Conservation (phyloP, 192 early-diverging fungal species). For the Spinellus fusiger region DNA sequence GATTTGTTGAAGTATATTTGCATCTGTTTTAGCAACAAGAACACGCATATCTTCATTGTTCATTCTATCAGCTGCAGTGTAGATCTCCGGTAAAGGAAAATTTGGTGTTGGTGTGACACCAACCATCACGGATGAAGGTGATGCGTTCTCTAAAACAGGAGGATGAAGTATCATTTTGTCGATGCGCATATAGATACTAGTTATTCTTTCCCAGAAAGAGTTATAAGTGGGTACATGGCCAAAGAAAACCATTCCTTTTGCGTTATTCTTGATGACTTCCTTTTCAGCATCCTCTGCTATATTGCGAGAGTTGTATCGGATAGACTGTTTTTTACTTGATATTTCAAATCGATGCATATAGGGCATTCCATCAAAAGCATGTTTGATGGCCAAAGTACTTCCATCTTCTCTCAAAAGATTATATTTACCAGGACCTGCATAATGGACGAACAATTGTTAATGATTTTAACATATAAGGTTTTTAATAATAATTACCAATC, state of each 20-base stretch:
- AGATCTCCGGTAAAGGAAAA: constrained; percentile 15
- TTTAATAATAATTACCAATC: constrained; percentile 23
- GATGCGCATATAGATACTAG: background rate
- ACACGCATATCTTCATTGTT: background rate
- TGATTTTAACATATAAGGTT: background rate
- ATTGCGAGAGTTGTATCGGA: constrained; percentile 22
- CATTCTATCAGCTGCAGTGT: background rate
- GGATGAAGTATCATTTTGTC: background rate
- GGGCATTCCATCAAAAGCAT: constrained; percentile 30
- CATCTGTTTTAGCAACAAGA: constrained; percentile 31
- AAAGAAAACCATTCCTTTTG: constrained; percentile 1
- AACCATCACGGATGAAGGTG: background rate
- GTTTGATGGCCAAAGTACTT: constrained; percentile 16
- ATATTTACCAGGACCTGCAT: constrained; percentile 23
- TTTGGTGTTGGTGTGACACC: constrained; percentile 28
- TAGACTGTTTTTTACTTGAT: background rate
- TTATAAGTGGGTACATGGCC: constrained; percentile 5
- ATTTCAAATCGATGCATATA: constrained; percentile 27
- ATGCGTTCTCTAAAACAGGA: too few relatives aligned
- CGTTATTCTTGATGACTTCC: background rate
- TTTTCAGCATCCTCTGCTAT: constrained; percentile 12
- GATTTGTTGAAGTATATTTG: constrained; percentile 27
- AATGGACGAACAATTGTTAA: background rate
- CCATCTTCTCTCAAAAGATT: constrained; percentile 17
- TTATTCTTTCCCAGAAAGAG: background rate